Conservation (phyloP, 495 filamentous ascomycete species). For the Hypoxylon fuscum region DNA sequence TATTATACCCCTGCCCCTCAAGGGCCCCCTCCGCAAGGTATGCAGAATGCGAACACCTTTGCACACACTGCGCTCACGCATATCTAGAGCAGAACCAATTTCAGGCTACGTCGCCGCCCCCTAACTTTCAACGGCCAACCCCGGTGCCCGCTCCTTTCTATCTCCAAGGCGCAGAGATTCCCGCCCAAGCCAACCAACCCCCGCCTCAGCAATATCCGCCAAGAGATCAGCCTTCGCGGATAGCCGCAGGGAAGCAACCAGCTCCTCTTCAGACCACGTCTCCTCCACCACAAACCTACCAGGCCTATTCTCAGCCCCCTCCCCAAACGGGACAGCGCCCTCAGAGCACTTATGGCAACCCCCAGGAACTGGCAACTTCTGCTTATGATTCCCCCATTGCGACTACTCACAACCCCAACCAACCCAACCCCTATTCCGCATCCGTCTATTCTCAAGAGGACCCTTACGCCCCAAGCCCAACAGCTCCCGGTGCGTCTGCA, state of each 20-base stretch:
- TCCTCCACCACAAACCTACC: conserved; percentile 50
- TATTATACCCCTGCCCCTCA: conserved; percentile 71
- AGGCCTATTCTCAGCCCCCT: conserved; percentile 55
- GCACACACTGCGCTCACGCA: conserved; percentile 42
- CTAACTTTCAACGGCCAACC: conserved; percentile 56
- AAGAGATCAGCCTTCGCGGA: conserved; percentile 54
- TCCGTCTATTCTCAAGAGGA: conserved; percentile 70
- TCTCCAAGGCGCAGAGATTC: conserved; percentile 56
- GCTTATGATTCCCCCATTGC: conserved; percentile 83
- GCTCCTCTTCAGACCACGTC: conserved; percentile 58
- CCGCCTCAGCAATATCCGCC: conserved; percentile 48
- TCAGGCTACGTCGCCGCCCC: conserved; percentile 56
- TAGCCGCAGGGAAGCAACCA: conserved; percentile 55
- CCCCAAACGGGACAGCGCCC: conserved; percentile 61
- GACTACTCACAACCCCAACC: conserved; percentile 58
- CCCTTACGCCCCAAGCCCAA: conserved; percentile 52
- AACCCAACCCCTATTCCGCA: conserved; percentile 62
- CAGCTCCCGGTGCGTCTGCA: conserved; percentile 30
- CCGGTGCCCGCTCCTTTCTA: conserved; percentile 55
- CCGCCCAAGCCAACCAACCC: conserved; percentile 45
- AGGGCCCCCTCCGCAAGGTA: conserved; percentile 49
- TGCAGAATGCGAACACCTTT: conserved; percentile 15
- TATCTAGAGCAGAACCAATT: conserved; percentile 50
- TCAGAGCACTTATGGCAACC: conserved; percentile 78
- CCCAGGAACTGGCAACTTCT: conserved; percentile 86